These are phyloP conservation scores for Micractinium conductrix DNA, from an alignment of 139 green algal genomes.

Conservation along the genomic window DNA sequence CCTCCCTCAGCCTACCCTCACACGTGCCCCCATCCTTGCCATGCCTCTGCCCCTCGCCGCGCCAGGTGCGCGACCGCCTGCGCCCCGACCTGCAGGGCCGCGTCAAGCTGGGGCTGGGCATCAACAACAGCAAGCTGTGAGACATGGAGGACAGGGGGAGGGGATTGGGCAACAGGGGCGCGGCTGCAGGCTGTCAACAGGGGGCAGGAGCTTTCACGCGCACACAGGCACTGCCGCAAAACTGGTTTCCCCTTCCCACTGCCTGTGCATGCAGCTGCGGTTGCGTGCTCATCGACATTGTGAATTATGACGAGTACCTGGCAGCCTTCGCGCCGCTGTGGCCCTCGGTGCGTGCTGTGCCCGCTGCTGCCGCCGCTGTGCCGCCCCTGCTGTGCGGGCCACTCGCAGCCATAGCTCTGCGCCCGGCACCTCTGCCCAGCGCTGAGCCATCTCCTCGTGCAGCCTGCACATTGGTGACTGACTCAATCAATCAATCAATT, in stretches of 20 bases:
- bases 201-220: too few relatives aligned
- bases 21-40: not conserved
- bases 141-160: too few relatives aligned
- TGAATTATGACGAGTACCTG: slow-evolving; percentile 31
- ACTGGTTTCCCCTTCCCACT: not conserved
- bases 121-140: slow-evolving; percentile 39
- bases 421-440: too few relatives aligned
- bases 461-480: too few relatives aligned
- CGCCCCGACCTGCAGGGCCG: not conserved
- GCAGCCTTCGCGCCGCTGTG: slow-evolving; percentile 3
- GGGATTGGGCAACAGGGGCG: too few relatives aligned
- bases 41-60: not conserved
- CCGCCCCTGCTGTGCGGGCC: too few relatives aligned
- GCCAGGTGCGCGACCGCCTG: slow-evolving; percentile 20
- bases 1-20: not conserved
- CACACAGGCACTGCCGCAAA: too few relatives aligned
- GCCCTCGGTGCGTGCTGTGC: not conserved
- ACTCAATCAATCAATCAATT: too few relatives aligned
- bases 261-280: not conserved
- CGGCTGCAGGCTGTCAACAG: too few relatives aligned
- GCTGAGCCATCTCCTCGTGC: too few relatives aligned
- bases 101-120: slow-evolving; percentile 22
- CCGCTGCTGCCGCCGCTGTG: too few relatives aligned
- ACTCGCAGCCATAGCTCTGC: too few relatives aligned
- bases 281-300: slow-evolving; percentile 17